Evolutionary conservation across 768 basidiomycete genomes (phyloP), one percentile per base, ranked within the genome.

Genomic region (Gloeostereum incarnatum): DNA sequence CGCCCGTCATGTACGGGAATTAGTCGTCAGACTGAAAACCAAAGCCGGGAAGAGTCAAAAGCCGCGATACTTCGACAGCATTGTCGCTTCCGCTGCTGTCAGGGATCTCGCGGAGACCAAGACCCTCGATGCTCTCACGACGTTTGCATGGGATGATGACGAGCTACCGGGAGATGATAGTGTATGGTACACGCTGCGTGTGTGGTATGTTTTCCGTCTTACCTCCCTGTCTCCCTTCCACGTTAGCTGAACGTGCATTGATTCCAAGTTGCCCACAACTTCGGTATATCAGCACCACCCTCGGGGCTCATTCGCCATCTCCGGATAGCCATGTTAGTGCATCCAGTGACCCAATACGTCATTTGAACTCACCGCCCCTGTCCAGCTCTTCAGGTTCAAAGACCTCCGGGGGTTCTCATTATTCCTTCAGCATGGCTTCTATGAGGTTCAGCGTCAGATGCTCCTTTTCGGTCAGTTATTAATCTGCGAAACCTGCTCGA

Each of bases 181-280:
- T 44, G 80, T 87, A 78, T 87, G 84, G 84, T 71, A 80, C 43
- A 73, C 78, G 31, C 61, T 87, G 48, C 72, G 80, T 25, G 57
- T 73, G 38, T 76, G 73, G 84, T 86, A 47, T 50, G 71, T n/a
- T 52, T 6, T 14, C 37, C 21, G 24, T 34, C 11, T 19, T 6
- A 8, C 29, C 19, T 26, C 11, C 30, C 35, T 26, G 33, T 38
- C 20, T 25, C 20, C 26, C 21, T 31, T 42, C 31, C n/a, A n/a
- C n/a, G n/a, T n/a, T n/a, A n/a, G n/a, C 42, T 25, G 46, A 38
- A 1, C 29, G 30, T 40, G 31, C 23, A 4, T 27, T 31, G 5
- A n/a, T n/a, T n/a, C n/a, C 18, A 45, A 86, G 83, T 20, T 87
- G 84, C 50, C 77, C 79, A 20, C 73, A 69, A 35, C 57, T 87